A percentile compares a stretch with the other conserved stretches of the same genome.
phyloP scores from a whole-genome alignment of 257 asterid species.

The Penstemon newberryi region DNA sequence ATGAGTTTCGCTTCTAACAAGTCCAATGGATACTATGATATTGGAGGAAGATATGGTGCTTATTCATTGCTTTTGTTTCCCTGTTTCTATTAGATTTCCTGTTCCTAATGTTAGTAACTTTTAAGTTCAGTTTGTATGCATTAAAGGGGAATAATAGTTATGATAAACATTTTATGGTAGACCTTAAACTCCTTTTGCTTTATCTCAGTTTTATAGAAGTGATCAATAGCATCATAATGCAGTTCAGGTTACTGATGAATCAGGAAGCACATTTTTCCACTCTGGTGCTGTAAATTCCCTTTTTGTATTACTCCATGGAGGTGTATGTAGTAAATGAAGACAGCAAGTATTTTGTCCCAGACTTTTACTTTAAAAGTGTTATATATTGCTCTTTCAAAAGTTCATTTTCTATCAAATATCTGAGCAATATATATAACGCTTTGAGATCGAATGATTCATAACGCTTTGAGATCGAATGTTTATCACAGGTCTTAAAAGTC shows the following conservation, averaged over 20 bases:
- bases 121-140: conserved; percentile 15
- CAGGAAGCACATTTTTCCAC: conserved; percentile 18
- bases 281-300: conserved; percentile 3
- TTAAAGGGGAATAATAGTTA: background rate
- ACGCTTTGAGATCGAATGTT: conserved; percentile 8
- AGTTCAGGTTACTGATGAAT: background rate
- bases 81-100: conserved; percentile 10
- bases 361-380: background rate
- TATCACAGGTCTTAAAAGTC: conserved; percentile 12
- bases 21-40: conserved; percentile 3
- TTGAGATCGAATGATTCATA: background rate
- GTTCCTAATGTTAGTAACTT: conserved; percentile 6
- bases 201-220: background rate
- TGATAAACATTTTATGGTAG: conserved; percentile 7
- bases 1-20: conserved; percentile 17
- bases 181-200: background rate
- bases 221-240: background rate
- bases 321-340: background rate
- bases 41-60: conserved; percentile 9
- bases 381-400: background rate
- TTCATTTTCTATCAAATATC: background rate
- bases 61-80: background rate
- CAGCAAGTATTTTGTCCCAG: background rate
- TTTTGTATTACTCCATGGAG: conserved; percentile 14
- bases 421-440: conserved; percentile 12